Percentiles rank a stretch among this genome's conserved stretches.
Evolutionary conservation across 1,284 basidiomycete species (phyloP).

Genomic region (Tilletia walkeri): DNA sequence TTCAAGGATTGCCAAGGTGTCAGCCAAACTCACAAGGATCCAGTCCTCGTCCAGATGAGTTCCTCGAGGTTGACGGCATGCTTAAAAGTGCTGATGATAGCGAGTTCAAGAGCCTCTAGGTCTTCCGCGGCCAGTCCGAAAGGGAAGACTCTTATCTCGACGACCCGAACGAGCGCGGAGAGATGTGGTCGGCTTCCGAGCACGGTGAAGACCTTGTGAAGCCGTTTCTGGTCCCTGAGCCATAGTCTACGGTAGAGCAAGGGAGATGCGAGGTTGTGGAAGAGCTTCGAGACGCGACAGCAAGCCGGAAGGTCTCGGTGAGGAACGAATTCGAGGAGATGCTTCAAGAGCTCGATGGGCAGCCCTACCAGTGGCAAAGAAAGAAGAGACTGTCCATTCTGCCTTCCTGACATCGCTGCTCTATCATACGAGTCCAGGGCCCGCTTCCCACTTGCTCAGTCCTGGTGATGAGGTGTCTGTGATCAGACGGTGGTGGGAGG

Average conservation of each 20-base stretch:
- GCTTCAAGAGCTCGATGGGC: slow-evolving; percentile 41
- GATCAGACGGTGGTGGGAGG: too few relatives aligned
- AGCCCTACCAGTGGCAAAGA: slow-evolving; percentile 18
- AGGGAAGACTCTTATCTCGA: slow-evolving; percentile 50
- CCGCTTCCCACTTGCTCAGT: too few relatives aligned
- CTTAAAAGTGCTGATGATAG: slow-evolving; percentile 33
- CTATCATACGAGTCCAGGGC: too few relatives aligned
- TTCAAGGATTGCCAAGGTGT: neutral
- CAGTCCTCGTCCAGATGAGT: slow-evolving; percentile 50
- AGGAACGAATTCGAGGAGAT: slow-evolving; percentile 34
- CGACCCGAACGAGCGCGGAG: slow-evolving; percentile 33
- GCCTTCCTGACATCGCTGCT: too few relatives aligned
- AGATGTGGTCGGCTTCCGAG: slow-evolving; percentile 32
- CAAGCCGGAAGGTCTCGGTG: slow-evolving; percentile 45
- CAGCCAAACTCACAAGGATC: slow-evolving; percentile 33
- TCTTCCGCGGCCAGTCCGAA: slow-evolving; percentile 47
- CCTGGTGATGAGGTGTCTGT: too few relatives aligned
- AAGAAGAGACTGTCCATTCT: too few relatives aligned
- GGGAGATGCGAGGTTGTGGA: slow-evolving; percentile 33
- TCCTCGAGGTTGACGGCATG: slow-evolving; percentile 32
- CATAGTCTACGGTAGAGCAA: slow-evolving; percentile 47
- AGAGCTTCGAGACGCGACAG: slow-evolving; percentile 32
- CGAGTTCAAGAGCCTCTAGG: slow-evolving; percentile 43
- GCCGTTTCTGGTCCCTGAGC: slow-evolving; percentile 45
- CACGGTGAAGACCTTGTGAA: slow-evolving; percentile 40